Base-by-base conservation (phyloP, 495 filamentous ascomycete genomes). In the Aspergillus asperescens region DNA sequence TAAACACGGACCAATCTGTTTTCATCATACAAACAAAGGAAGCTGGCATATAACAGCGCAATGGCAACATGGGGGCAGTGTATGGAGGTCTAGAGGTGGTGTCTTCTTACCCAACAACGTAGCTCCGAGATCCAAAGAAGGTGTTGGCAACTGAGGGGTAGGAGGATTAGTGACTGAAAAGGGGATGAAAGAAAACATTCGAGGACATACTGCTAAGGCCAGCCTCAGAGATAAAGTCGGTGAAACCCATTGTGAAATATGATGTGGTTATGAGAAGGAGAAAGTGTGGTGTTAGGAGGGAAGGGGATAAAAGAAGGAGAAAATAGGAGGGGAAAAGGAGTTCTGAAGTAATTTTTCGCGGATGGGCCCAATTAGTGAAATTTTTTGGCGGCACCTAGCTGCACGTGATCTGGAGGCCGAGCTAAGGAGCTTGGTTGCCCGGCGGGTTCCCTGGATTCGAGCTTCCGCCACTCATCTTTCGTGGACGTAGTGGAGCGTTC, bases 1-100 rank as follows among this genome's bases (percentile, higher is more conserved):
- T 90, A 80, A 95, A 95, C 90, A 96, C 90, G 90, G 91, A 95
- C 91, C 89, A 94, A 89, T 84, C 67, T 81, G 62, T 81, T 82
- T 79, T 93, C 89, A 94, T 95, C 89, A 93, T 81, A 55, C 64
- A 69, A 69, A 72, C 51, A 51, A 35, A 56, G 57, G 51, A 57
- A 56, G 34, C 46, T 49, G 18, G n/a, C 34, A 50, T 31, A 25
- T 47, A 50, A 57, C 45, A 32, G 40, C 32, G 49, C 34, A 48
- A 34, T 19, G 19, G 49, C 54, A 40, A 46, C 41, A 48, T 50
- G 31, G 54, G 52, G 43, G 41, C 27, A 48, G 54, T 56, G 52
- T 24, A 47, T 52, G 18, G 40, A 32, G 50, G 57, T 22, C 48
- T 46, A 53, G 48, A 55, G 47, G 45, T 31, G 38, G 56, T 41